These are phyloP conservation scores for Suhomyces kilbournensis DNA, from an alignment of 805 yeast species.

Conservation along the genomic window DNA sequence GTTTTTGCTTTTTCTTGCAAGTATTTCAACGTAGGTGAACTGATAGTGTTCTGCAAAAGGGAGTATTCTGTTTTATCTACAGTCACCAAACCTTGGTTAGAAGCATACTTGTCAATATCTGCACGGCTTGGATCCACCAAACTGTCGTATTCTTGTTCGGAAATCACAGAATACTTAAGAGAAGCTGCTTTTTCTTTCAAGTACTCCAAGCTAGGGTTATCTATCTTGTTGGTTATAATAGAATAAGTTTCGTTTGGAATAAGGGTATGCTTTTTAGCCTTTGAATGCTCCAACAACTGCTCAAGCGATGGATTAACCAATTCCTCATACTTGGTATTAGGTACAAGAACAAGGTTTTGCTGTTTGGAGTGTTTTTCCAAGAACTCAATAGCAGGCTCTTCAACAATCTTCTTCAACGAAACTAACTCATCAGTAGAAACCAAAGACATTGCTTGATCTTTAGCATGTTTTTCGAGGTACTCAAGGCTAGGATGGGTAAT, in stretches of 20 bases:
- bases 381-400: constrained; percentile 23
- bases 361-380: constrained; percentile 12
- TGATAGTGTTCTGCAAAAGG: constrained; percentile 5
- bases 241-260: constrained; percentile 1
- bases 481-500: constrained; percentile 8
- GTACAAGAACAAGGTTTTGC: constrained; percentile 4
- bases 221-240: constrained; percentile 7
- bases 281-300: constrained; percentile 3
- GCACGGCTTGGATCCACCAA: constrained; percentile 9
- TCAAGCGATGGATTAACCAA: constrained; percentile 11
- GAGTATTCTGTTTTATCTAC: constrained; percentile 11
- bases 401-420: constrained; percentile 1
- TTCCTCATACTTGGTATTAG: constrained; percentile 2
- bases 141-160: constrained; percentile 12
- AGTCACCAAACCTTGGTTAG: constrained; percentile 12
- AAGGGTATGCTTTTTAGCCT: background rate
- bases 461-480: constrained; percentile 5
- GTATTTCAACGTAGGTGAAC: constrained; percentile 9
- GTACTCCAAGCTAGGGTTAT: constrained; percentile 14
- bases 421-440: background rate
- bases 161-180: constrained; percentile 7
- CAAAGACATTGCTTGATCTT: background rate
- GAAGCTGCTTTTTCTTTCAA: constrained; percentile 14
- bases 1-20: constrained; percentile 4
- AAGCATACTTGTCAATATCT: constrained; percentile 6